phyloP scores from a whole-genome alignment of 176 grass and related monocot genomes.

The Coix lacrymajobi region DNA sequence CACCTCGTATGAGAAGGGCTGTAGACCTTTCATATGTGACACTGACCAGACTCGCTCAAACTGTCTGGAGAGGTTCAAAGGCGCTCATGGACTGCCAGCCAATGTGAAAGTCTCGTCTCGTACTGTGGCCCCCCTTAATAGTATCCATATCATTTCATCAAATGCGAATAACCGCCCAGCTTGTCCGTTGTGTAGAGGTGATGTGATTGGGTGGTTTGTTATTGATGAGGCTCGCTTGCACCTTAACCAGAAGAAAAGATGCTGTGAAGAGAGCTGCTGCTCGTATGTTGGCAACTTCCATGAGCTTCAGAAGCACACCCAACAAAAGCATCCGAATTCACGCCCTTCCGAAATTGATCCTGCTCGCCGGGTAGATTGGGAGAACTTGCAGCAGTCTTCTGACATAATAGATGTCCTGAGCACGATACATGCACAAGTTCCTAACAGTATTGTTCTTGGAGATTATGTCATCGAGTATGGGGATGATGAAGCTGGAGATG shows the following conservation, averaged over 20 bases:
- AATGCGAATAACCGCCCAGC: constrained; percentile 49
- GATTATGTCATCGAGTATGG: constrained; percentile 97
- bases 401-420: constrained; percentile 93
- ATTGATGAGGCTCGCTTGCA: constrained; percentile 65
- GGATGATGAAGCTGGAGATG: constrained; percentile 81
- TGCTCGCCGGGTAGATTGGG: constrained; percentile 71
- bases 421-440: constrained; percentile 85
- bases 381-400: constrained; percentile 90
- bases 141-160: constrained; percentile 70
- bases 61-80: constrained; percentile 84
- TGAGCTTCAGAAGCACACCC: constrained; percentile 84
- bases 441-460: constrained; percentile 72
- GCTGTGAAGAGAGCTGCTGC: constrained; percentile 78
- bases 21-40: constrained; percentile 80
- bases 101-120: constrained; percentile 50
- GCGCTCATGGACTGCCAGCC: constrained; percentile 56
- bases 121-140: constrained; percentile 43
- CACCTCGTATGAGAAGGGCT: constrained; percentile 85
- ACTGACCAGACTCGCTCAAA: constrained; percentile 89
- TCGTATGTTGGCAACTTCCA: constrained; percentile 69
- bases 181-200: constrained; percentile 84
- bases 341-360: constrained; percentile 85
- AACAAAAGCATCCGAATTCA: constrained; percentile 79
- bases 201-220: constrained; percentile 82
- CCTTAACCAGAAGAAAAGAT: constrained; percentile 85